Evolutionary conservation across 139 green algal genomes (phyloP).

Genomic region (Trebouxia sp.): DNA sequence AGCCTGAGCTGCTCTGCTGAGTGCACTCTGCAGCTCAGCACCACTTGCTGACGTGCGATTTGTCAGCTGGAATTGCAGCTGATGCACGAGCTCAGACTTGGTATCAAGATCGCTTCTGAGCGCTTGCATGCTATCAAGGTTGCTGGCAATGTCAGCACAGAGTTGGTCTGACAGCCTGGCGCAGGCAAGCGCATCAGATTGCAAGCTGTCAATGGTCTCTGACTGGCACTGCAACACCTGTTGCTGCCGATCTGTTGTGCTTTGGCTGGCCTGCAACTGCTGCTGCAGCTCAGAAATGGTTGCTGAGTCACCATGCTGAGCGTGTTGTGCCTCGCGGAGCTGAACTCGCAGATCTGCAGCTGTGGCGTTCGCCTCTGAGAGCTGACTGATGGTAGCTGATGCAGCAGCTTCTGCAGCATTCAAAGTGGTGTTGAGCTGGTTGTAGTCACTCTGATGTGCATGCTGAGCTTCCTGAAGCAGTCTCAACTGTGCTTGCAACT

Average conservation of each 20-base stretch:
- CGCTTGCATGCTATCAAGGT: not conserved
- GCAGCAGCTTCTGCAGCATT: not conserved
- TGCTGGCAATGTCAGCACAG: not conserved
- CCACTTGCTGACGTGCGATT: not conserved
- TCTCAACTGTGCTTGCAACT: not conserved
- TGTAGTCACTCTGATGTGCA: not conserved
- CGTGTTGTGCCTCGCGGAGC: not conserved
- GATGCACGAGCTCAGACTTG: not conserved
- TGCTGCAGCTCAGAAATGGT: constrained; percentile 1
- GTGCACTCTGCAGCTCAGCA: not conserved
- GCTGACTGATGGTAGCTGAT: not conserved
- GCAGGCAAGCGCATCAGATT: not conserved
- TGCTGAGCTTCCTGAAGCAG: constrained; percentile 1
- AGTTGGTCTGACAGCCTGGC: constrained; percentile 13
- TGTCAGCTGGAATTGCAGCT: constrained; percentile 12
- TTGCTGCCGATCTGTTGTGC: not conserved
- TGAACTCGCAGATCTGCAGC: not conserved
- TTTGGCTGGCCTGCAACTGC: constrained; percentile 7
- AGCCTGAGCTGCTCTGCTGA: not conserved
- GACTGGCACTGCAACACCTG: not conserved
- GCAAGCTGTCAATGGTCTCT: not conserved
- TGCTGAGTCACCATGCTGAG: constrained; percentile 15
- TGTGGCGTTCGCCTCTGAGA: not conserved
- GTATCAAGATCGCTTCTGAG: not conserved
- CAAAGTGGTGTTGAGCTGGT: not conserved